Evolutionary conservation across 2,329 filamentous ascomycete genomes (phyloP), one percentile per base, ranked within the genome.

Genomic region (Ophiocordyceps camponoti-saundersi): DNA sequence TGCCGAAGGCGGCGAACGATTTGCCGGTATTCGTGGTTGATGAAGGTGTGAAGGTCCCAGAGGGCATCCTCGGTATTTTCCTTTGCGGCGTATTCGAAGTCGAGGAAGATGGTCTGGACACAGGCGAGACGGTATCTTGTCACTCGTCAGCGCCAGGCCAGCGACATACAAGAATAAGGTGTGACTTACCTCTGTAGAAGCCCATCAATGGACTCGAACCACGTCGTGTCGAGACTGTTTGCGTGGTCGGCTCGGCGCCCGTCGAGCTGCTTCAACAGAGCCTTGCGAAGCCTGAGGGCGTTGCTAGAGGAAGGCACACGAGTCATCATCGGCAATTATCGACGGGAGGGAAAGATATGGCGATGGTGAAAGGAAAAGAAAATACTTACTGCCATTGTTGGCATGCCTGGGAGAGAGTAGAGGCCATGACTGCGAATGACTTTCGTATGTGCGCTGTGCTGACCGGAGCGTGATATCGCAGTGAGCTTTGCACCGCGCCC

Each of bases 21-120:
- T 57, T 79, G 81, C 57, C 85, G 77, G 65, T 90, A 95, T 58
- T 81, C 79, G 54, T 71, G 73, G 60, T 92, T 93, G 61, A 94
- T 79, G 54, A 77, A 74, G 50, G 76, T 73, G 63, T 96, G 90
- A 46, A 78, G 74, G 50, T 78, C 71, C 90, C 90, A 96, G 44
- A 96, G 73, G 50, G 71, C 73, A 48, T 69, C 64, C 61, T 95
- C 87, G 46, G 82, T 73, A 48, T 78, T 72, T 51, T 79, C 72
- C 51, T 69, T 67, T 50, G 69, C 71, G 45, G 81, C 79, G 64
- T 75, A 78, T 52, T 77, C 69, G 57, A 85, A 79, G 62, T 94
- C 80, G 59, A 74, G 66, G 58, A 87, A 84, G 49, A 90, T 79
- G 48, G 79, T 75, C 52, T 75, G 72, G 59, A 89, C 79, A 59